Evolutionary conservation across 1,284 basidiomycete genomes (phyloP).

Genomic region (Meripilus lineatus): DNA sequence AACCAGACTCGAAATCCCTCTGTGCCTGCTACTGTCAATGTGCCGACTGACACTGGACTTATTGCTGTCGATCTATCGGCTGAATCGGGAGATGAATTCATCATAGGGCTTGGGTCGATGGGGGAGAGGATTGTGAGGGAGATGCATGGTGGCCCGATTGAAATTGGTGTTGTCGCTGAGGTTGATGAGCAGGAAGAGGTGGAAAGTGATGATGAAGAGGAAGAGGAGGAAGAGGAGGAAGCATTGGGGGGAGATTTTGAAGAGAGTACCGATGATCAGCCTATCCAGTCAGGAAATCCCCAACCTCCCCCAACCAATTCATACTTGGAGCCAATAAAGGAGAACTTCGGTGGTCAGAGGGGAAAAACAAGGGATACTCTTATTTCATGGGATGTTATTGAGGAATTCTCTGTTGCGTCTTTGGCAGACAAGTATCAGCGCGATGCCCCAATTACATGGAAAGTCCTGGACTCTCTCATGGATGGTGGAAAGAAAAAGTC

Average conservation of each 20-base stretch:
- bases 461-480: not conserved
- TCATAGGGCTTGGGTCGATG: no score
- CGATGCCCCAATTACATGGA: not conserved
- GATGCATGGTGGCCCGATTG: not conserved
- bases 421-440: not conserved
- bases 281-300: no score
- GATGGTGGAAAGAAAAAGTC: not conserved
- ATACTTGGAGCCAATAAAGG: no score
- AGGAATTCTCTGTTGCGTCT: slow-evolving; percentile 2
- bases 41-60: no score
- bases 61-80: no score
- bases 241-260: not conserved
- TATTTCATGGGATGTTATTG: slow-evolving; percentile 8
- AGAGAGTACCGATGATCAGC: not conserved
- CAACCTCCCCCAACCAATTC: no score
- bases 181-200: no score
- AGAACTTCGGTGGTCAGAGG: no score
- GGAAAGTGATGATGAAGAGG: not conserved
- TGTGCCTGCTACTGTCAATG: not conserved
- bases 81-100: no score
- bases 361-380: slow-evolving; percentile 7
- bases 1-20: not conserved
- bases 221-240: not conserved
- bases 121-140: no score
- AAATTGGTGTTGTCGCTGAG: no score